Evolutionary conservation across 805 yeast species (phyloP).

Genomic region (Metschnikowia peoriensis): DNA sequence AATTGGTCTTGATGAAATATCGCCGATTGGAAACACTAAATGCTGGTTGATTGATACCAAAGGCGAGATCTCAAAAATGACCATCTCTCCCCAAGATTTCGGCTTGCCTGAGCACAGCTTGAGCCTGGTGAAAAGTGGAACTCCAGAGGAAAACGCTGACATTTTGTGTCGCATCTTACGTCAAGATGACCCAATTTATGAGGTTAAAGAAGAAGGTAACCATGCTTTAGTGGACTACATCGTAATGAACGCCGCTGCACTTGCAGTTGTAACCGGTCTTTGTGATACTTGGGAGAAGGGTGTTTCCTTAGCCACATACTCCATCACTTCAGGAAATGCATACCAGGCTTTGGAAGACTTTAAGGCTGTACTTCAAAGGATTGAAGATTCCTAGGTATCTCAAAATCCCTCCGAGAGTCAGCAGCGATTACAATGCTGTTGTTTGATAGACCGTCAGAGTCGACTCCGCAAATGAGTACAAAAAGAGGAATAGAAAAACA

Average conservation of each 20-base stretch:
- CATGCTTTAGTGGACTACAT: conserved; percentile 84
- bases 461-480: no score
- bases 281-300: conserved; percentile 75
- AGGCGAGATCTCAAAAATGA: conserved; percentile 42
- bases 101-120: conserved; percentile 75
- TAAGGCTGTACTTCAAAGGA: conserved; percentile 18
- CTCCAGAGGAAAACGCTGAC: conserved; percentile 82
- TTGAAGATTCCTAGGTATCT: background rate
- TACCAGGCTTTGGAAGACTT: conserved; percentile 55
- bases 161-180: conserved; percentile 44
- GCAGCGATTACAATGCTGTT: no score
- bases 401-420: background rate
- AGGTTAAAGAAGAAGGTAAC: conserved; percentile 38
- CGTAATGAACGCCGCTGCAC: conserved; percentile 83
- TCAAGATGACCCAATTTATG: conserved; percentile 46
- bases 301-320: conserved; percentile 63
- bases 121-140: conserved; percentile 70
- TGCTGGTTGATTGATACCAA: conserved; percentile 66
- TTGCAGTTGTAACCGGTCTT: conserved; percentile 74
- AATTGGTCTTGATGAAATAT: conserved; percentile 88
- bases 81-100: conserved; percentile 71
- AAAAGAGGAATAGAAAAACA: no score
- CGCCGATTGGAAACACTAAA: conserved; percentile 80
- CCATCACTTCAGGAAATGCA: conserved; percentile 71
- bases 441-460: no score